Conservation (phyloP, 495 filamentous ascomycete species). For the Corynascus novoguineensis region DNA sequence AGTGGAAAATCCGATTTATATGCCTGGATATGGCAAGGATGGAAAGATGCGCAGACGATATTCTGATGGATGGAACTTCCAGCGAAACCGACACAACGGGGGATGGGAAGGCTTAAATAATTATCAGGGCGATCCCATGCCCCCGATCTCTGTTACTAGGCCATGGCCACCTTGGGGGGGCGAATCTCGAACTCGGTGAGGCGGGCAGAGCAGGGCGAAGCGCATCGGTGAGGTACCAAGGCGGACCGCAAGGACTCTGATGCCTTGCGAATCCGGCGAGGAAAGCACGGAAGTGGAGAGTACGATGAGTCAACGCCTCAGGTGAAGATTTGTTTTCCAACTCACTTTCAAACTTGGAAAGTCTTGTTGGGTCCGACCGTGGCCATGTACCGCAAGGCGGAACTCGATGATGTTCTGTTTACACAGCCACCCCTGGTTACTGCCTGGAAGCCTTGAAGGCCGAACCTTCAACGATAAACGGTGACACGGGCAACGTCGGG, state of each 20-base stretch:
- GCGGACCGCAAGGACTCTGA: constrained; percentile 23
- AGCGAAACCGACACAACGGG: background rate
- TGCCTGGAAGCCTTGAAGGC: no score
- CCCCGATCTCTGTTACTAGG: background rate
- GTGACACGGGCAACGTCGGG: background rate
- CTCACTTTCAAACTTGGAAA: background rate
- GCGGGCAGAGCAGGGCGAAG: no score
- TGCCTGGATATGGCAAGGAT: background rate
- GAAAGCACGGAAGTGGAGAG: constrained; percentile 14
- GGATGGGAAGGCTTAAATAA: background rate
- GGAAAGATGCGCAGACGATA: background rate
- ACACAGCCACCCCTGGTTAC: no score
- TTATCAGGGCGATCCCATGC: background rate
- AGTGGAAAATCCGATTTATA: background rate
- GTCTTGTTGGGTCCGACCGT: background rate
- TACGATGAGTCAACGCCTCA: constrained; percentile 13
- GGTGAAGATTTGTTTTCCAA: constrained; percentile 1
- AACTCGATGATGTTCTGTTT: no score
- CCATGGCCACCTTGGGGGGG: background rate
- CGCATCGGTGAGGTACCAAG: no score
- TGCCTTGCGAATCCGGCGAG: constrained; percentile 15
- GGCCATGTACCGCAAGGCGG: no score
- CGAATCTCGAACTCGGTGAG: constrained; percentile 13
- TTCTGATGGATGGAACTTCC: background rate
- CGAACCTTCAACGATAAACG: no score